These are phyloP conservation scores for Verticillium tricorpus DNA, from an alignment of 2,329 filamentous ascomycete genomes.

Conservation along the genomic window DNA sequence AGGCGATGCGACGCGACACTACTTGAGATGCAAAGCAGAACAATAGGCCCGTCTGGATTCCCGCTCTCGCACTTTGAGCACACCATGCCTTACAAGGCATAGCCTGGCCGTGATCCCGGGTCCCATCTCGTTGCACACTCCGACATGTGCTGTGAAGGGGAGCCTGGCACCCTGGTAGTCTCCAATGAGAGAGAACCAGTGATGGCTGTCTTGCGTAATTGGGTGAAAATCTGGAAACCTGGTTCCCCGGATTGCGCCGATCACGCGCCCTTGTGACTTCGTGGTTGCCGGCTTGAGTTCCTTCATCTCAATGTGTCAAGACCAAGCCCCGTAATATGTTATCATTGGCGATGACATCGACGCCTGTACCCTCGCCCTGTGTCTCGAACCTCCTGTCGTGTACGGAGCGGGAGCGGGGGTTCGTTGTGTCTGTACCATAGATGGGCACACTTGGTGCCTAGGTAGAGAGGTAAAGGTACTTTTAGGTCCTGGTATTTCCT, in stretches of 20 bases:
- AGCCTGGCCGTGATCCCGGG: not conserved
- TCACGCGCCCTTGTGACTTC: not conserved
- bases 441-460: too few species aligned
- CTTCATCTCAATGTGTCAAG: not conserved
- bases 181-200: not conserved
- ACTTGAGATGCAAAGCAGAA: not conserved
- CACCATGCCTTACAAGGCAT: not conserved
- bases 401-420: too few species aligned
- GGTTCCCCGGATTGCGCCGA: not conserved
- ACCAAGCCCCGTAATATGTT: too few species aligned
- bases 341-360: too few species aligned
- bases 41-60: not conserved
- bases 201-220: not conserved
- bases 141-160: not conserved
- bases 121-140: not conserved
- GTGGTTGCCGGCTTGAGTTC: not conserved
- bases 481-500: too few species aligned
- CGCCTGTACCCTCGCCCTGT: too few species aligned
- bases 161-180: not conserved
- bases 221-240: not conserved
- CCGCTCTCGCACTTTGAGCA: not conserved
- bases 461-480: too few species aligned
- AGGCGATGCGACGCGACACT: not conserved
- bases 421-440: too few species aligned
- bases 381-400: too few species aligned